A percentile compares a stretch with the other conserved stretches of the same genome.
phyloP scores from a whole-genome alignment of 108 stramenopile species.

The Aurantiochytrium sp. region DNA sequence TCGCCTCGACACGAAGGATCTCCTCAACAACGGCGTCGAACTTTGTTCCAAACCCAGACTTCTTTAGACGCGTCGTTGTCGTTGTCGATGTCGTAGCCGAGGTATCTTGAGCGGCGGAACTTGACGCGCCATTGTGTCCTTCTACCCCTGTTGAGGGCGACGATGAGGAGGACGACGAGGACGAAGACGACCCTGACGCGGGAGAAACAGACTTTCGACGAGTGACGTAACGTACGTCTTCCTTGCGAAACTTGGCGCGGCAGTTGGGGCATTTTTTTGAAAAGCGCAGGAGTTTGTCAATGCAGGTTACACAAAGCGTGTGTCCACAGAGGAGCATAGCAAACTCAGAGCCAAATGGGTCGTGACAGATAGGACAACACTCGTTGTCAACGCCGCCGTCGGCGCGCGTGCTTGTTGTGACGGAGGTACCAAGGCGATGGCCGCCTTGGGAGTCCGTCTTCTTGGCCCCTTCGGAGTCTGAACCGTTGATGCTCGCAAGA shows the following conservation, averaged over 20 bases:
- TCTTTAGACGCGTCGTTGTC: neutral
- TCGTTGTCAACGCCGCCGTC: constrained; percentile 1
- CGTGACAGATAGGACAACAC: constrained; percentile 6
- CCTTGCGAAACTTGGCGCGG: neutral
- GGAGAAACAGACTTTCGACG: neutral
- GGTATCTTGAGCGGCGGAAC: too few relatives aligned
- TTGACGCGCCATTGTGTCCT: neutral
- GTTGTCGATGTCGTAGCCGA: too few relatives aligned
- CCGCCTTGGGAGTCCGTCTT: neutral
- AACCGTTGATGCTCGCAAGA: neutral
- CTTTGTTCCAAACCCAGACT: neutral
- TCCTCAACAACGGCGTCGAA: neutral
- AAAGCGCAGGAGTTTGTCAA: neutral
- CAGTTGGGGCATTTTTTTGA: neutral
- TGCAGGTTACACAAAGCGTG: neutral
- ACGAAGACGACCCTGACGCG: neutral
- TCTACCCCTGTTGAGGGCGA: neutral
- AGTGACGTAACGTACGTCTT: neutral
- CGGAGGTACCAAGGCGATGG: neutral
- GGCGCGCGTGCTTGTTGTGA: neutral
- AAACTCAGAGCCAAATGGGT: neutral
- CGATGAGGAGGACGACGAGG: neutral
- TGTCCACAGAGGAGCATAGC: neutral
- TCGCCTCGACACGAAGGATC: neutral
- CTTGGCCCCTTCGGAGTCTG: too few relatives aligned